These are phyloP conservation scores for Marasmius fiardii DNA, from an alignment of 1,284 basidiomycete genomes.

Conservation along the genomic window DNA sequence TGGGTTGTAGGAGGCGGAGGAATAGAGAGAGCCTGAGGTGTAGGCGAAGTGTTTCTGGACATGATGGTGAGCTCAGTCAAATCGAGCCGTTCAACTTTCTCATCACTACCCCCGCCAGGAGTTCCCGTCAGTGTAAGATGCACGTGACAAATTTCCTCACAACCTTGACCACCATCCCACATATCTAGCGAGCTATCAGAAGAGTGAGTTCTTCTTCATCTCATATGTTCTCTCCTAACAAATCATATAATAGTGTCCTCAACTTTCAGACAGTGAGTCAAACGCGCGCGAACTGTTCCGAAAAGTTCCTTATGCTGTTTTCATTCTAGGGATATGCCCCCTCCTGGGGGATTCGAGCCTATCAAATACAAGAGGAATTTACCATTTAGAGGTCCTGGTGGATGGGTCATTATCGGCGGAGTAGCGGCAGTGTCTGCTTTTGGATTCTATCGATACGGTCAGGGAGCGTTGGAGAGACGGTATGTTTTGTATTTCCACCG, in stretches of 20 bases:
- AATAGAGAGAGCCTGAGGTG: slow-evolving; percentile 34
- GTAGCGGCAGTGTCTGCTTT: slow-evolving; percentile 85
- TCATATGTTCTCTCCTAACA: too few species aligned
- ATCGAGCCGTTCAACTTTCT: slow-evolving; percentile 21
- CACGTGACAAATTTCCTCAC: too few species aligned
- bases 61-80: slow-evolving; percentile 34
- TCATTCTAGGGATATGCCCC: slow-evolving; percentile 85
- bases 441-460: slow-evolving; percentile 91
- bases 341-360: slow-evolving; percentile 88
- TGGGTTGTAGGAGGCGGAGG: slow-evolving; percentile 25
- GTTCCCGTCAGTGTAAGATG: not conserved
- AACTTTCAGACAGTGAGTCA: slow-evolving; percentile 63
- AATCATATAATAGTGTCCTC: slow-evolving; percentile 72
- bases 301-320: not conserved
- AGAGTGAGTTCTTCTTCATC: too few species aligned
- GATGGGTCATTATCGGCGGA: slow-evolving; percentile 81
- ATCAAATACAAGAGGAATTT: slow-evolving; percentile 97
- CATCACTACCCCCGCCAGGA: not conserved
- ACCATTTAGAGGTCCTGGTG: slow-evolving; percentile 89
- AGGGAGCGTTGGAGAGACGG: slow-evolving; percentile 92
- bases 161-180: not conserved
- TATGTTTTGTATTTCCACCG: slow-evolving; percentile 40
- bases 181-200: too few species aligned
- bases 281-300: not conserved
- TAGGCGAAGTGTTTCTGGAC: slow-evolving; percentile 53